Evolutionary conservation across 805 yeast species (phyloP).

Genomic region (Citeromyces nyonsensis): DNA sequence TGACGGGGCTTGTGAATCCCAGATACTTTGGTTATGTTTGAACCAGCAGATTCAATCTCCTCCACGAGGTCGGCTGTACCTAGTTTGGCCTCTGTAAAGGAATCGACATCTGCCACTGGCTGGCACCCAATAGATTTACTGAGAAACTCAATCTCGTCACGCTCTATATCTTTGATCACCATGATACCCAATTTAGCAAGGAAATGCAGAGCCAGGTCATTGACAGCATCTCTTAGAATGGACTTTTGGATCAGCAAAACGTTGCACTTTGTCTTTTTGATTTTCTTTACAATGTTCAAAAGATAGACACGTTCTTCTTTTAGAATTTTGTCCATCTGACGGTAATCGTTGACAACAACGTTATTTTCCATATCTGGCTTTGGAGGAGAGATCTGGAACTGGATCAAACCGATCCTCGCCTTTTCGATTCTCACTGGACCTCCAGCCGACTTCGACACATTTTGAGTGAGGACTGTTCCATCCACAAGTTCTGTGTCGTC

Average conservation of each 20-base stretch:
- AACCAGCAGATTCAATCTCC: constrained; percentile 80
- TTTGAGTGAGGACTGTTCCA: constrained; percentile 90
- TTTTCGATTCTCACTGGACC: constrained; percentile 93
- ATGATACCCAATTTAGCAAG: constrained; percentile 81
- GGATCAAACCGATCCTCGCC: constrained; percentile 81
- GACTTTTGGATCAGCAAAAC: constrained; percentile 83
- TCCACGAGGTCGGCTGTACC: constrained; percentile 89
- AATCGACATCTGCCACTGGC: constrained; percentile 91
- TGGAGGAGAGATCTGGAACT: constrained; percentile 92
- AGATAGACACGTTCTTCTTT: constrained; percentile 96
- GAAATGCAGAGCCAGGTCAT: constrained; percentile 89
- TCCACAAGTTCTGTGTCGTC: constrained; percentile 89
- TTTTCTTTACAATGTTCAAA: constrained; percentile 87
- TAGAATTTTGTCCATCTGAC: constrained; percentile 97
- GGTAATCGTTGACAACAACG: constrained; percentile 91
- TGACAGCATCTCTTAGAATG: constrained; percentile 89
- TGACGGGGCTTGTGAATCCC: constrained; percentile 48
- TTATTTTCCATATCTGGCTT: constrained; percentile 97
- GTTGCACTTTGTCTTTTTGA: constrained; percentile 93
- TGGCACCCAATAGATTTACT: constrained; percentile 78
- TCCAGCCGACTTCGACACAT: constrained; percentile 78
- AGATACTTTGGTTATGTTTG: constrained; percentile 77
- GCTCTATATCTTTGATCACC: constrained; percentile 90
- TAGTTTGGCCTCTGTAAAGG: constrained; percentile 83
- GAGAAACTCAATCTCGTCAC: constrained; percentile 92